These are phyloP conservation scores for Paspalum notatum DNA, from an alignment of 176 grass and related monocot genomes.

Conservation along the genomic window DNA sequence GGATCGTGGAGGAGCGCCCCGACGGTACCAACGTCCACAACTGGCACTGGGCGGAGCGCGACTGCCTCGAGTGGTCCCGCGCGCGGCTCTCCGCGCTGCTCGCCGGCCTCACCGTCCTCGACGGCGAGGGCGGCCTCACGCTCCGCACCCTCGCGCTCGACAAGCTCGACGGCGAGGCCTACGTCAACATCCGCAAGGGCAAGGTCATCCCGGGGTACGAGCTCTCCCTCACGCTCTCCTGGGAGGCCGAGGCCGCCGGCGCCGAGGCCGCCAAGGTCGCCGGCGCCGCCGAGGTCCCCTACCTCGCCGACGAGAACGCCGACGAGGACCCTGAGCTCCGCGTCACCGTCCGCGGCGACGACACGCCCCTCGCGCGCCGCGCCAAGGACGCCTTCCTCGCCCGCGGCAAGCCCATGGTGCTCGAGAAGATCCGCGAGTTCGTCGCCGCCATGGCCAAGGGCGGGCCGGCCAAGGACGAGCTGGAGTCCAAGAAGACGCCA, in stretches of 20 bases:
- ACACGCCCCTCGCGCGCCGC: constrained; percentile 64
- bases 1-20: constrained; percentile 94
- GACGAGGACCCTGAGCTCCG: constrained; percentile 86
- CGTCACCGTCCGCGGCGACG: constrained; percentile 76
- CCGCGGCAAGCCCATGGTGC: constrained; percentile 69
- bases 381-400: constrained; percentile 93
- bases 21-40: constrained; percentile 98
- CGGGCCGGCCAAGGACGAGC: constrained; percentile 85
- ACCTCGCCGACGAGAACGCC: constrained; percentile 96
- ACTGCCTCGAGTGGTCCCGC: constrained; percentile 94
- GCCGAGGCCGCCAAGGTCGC: constrained; percentile 58
- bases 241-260: constrained; percentile 71
- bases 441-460: constrained; percentile 77
- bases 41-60: constrained; percentile 97
- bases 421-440: constrained; percentile 83
- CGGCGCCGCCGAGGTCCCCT: constrained; percentile 80
- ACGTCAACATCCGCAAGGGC: constrained; percentile 97
- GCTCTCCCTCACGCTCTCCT: constrained; percentile 76
- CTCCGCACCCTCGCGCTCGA: constrained; percentile 75
- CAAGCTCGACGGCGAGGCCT: constrained; percentile 93
- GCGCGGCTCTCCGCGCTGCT: constrained; percentile 69
- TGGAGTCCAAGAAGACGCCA: constrained; percentile 66
- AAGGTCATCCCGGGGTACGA: constrained; percentile 96
- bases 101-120: constrained; percentile 68
- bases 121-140: constrained; percentile 77